These are phyloP conservation scores for Neckera pumila DNA, from an alignment of 225 moss, liverwort and hornwort genomes.

Conservation along the genomic window DNA sequence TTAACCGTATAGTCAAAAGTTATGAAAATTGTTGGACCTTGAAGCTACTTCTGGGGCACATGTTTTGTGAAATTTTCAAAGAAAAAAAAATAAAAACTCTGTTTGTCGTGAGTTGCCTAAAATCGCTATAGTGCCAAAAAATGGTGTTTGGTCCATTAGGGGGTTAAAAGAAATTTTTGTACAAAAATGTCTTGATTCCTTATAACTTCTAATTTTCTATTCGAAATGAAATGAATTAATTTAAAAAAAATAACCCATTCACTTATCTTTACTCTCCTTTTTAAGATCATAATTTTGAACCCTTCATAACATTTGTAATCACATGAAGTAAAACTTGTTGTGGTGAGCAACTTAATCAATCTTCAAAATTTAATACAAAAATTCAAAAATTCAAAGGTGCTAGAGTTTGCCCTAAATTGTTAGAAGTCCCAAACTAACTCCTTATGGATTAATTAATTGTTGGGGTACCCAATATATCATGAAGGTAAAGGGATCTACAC, in stretches of 20 bases:
- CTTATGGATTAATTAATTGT: not conserved
- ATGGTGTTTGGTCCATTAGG: too few relatives aligned
- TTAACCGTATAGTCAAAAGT: too few relatives aligned
- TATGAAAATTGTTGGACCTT: too few relatives aligned
- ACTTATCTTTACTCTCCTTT: accelerated
- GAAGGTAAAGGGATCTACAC: accelerated
- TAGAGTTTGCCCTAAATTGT: not conserved
- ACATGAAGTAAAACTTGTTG: not conserved
- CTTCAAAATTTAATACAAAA: not conserved
- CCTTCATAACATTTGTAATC: accelerated
- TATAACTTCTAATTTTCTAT: not conserved
- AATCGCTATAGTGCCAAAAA: too few relatives aligned
- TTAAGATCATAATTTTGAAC: not conserved
- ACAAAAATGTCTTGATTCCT: not conserved
- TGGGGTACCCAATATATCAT: not conserved
- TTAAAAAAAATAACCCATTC: not conserved
- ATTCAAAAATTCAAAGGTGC: accelerated
- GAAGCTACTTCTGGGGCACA: too few relatives aligned
- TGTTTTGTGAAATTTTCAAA: too few relatives aligned
- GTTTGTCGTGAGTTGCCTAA: too few relatives aligned
- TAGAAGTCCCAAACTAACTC: not conserved
- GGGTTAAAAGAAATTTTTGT: not conserved
- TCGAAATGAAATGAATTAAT: not conserved
- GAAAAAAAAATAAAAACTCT: too few relatives aligned
- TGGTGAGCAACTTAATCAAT: accelerated